Conservation (phyloP, 164 flowering plant species). For the Vitis rupestris region DNA sequence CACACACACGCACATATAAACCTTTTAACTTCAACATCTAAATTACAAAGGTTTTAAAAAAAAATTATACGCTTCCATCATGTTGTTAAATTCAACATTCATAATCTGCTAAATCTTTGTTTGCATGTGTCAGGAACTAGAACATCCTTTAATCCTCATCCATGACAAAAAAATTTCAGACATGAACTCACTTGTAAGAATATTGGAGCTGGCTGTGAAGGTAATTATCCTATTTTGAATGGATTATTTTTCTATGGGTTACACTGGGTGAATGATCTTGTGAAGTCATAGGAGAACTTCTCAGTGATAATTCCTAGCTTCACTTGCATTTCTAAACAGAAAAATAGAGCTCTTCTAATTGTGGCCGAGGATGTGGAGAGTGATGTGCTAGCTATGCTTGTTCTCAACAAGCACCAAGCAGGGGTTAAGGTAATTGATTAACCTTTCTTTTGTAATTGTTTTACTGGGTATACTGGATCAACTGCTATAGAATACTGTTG, state of each 20-base stretch:
- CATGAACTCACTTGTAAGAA: slow-evolving; percentile 49
- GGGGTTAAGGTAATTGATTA: slow-evolving; percentile 60
- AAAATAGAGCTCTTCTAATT: slow-evolving; percentile 56
- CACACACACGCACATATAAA: too few relatives aligned
- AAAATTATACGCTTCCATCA: background rate
- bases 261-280: background rate
- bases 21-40: background rate
- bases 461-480: background rate
- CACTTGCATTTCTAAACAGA: slow-evolving; percentile 28
- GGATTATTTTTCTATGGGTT: background rate
- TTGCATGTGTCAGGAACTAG: slow-evolving; percentile 64
- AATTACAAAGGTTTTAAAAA: background rate
- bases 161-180: slow-evolving; percentile 82
- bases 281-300: slow-evolving; percentile 1
- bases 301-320: background rate
- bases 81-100: background rate
- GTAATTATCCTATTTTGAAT: slow-evolving; percentile 23
- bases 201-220: slow-evolving; percentile 65
- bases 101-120: slow-evolving; percentile 4
- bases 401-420: slow-evolving; percentile 80
- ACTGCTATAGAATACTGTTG: too few relatives aligned
- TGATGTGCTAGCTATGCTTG: slow-evolving; percentile 68
- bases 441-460: background rate
- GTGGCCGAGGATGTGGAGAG: slow-evolving; percentile 91
- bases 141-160: slow-evolving; percentile 76